Evolutionary conservation across 495 filamentous ascomycete species (phyloP).

Genomic region (Geopyxis carbonaria): DNA sequence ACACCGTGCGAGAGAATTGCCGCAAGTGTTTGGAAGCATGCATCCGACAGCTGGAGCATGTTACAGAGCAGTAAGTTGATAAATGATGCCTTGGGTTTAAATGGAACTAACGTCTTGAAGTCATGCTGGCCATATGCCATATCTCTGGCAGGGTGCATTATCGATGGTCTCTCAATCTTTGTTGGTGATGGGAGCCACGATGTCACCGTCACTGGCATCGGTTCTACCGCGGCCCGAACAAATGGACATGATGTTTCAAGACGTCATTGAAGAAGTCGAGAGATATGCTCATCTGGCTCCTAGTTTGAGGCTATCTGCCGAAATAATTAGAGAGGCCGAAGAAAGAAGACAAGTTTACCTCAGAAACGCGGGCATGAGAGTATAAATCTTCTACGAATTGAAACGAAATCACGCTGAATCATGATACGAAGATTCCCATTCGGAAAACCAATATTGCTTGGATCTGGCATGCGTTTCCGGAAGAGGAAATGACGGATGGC

Average conservation of each 20-base stretch:
- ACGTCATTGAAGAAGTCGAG: constrained; percentile 55
- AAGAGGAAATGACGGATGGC: too few relatives aligned
- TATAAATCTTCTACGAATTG: too few relatives aligned
- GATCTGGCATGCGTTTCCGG: too few relatives aligned
- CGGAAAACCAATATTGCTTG: too few relatives aligned
- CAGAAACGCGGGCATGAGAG: constrained; percentile 25
- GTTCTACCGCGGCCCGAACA: constrained; percentile 47
- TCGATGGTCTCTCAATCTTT: constrained; percentile 67
- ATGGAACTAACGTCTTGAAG: constrained; percentile 27
- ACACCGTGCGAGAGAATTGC: constrained; percentile 55
- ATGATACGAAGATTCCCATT: too few relatives aligned
- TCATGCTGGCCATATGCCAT: constrained; percentile 73
- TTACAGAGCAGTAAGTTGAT: constrained; percentile 53
- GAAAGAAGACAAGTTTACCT: constrained; percentile 38
- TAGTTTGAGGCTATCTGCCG: constrained; percentile 51
- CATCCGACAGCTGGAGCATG: constrained; percentile 61
- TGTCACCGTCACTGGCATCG: constrained; percentile 53
- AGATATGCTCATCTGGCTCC: constrained; percentile 57
- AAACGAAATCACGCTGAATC: too few relatives aligned
- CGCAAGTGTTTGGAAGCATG: constrained; percentile 68
- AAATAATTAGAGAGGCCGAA: constrained; percentile 66
- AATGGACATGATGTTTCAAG: constrained; percentile 57
- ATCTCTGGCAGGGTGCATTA: constrained; percentile 69
- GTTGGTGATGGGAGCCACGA: constrained; percentile 66
- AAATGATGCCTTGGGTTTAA: too few relatives aligned